A percentile compares a stretch with the other conserved stretches of the same genome.
These are phyloP conservation scores for Fusarium buxicola DNA, from an alignment of 2,329 filamentous ascomycete genomes.

Conservation along the genomic window DNA sequence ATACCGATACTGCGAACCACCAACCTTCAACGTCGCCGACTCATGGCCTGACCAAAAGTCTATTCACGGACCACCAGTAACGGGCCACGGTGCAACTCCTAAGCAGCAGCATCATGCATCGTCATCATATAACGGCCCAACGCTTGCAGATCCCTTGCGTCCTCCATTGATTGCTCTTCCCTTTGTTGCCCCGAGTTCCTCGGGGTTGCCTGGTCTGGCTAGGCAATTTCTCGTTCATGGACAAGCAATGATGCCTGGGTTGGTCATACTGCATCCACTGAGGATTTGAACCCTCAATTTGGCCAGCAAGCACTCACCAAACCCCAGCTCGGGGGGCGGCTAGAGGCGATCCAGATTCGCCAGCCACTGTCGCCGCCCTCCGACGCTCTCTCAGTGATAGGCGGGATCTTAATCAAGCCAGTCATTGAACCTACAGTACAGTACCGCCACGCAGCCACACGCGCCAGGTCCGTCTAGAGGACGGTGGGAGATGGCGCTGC, in stretches of 20 bases:
- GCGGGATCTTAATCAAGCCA: constrained; percentile 13
- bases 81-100: constrained; percentile 1
- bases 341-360: constrained; percentile 34
- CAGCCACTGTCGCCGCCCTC: constrained; percentile 1
- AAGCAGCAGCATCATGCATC: constrained; percentile 32
- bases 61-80: constrained; percentile 11
- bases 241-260: constrained; percentile 32
- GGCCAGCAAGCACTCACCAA: constrained; percentile 14
- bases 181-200: not conserved
- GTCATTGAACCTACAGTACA: constrained; percentile 26
- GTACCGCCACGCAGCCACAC: constrained; percentile 31
- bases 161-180: not conserved
- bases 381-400: constrained; percentile 13
- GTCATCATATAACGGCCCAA: constrained; percentile 29
- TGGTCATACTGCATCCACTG: constrained; percentile 34
- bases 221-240: constrained; percentile 12
- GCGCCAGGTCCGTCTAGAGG: constrained; percentile 12
- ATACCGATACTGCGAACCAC: not conserved
- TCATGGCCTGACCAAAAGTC: constrained; percentile 12
- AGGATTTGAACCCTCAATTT: constrained; percentile 21
- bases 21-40: constrained; percentile 1
- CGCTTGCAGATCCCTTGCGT: constrained; percentile 4
- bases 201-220: constrained; percentile 6
- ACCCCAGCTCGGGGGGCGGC: constrained; percentile 20
- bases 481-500: constrained; percentile 19